Percentiles rank a stretch among this genome's conserved stretches.
phyloP scores from a whole-genome alignment of 2,329 filamentous ascomycete genomes.

The Thielaviopsis ethacetica region DNA sequence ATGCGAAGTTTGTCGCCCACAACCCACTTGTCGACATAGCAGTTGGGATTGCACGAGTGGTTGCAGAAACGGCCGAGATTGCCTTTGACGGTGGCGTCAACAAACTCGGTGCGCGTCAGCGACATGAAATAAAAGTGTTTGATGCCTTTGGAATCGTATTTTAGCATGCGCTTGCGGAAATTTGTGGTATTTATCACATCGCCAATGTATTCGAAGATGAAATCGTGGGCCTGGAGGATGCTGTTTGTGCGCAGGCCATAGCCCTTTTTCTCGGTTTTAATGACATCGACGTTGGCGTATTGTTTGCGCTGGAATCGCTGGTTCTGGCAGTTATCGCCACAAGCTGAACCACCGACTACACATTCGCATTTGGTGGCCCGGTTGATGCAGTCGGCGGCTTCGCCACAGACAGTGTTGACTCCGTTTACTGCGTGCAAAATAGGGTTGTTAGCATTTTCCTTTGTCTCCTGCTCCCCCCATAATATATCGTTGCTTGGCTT shows the following conservation, averaged over 20 bases:
- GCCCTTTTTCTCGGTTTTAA: conserved; percentile 96
- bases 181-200: conserved; percentile 90
- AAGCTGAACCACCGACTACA: conserved; percentile 57
- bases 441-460: not conserved
- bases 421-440: conserved; percentile 31
- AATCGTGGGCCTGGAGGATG: conserved; percentile 66
- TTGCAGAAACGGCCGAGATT: conserved; percentile 97
- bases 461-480: not conserved
- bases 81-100: conserved; percentile 92
- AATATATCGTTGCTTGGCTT: conserved; percentile 26
- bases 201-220: conserved; percentile 96
- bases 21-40: conserved; percentile 99
- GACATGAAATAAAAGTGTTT: conserved; percentile 99
- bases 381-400: conserved; percentile 97
- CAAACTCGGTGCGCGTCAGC: conserved; percentile 86
- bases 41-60: conserved; percentile 97
- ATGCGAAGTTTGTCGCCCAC: conserved; percentile 94
- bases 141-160: conserved; percentile 92
- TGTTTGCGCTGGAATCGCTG: conserved; percentile 84
- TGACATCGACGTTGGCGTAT: conserved; percentile 82
- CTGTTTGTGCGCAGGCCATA: conserved; percentile 75
- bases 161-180: conserved; percentile 76
- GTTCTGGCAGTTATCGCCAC: conserved; percentile 77
- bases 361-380: conserved; percentile 97
- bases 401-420: conserved; percentile 73